A percentile compares a stretch with the other conserved stretches of the same genome.
These are phyloP conservation scores for Aspergillus pseudoterreus DNA, from an alignment of 2,329 filamentous ascomycete genomes.

Conservation along the genomic window DNA sequence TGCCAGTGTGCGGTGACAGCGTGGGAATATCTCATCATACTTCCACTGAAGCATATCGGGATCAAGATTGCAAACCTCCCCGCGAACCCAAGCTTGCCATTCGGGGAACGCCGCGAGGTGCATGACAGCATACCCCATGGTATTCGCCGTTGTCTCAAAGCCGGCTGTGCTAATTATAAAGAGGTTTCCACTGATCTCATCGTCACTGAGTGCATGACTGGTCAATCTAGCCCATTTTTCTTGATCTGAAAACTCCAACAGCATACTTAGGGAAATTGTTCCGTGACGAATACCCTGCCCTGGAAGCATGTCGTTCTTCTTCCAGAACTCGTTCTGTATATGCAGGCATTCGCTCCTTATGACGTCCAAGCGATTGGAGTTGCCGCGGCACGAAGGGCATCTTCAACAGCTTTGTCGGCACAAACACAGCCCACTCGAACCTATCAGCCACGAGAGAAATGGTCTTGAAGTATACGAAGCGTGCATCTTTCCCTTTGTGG, in stretches of 20 bases:
- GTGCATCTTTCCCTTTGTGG: constrained; percentile 7
- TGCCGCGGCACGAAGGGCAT: constrained; percentile 1
- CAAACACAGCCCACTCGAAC: constrained; percentile 21
- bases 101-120: constrained; percentile 46
- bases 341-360: constrained; percentile 2
- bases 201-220: constrained; percentile 27
- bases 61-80: constrained; percentile 44
- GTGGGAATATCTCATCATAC: constrained; percentile 45
- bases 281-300: not conserved
- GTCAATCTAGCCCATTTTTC: constrained; percentile 15
- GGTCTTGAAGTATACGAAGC: constrained; percentile 29
- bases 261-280: constrained; percentile 7
- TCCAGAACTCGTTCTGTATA: constrained; percentile 4
- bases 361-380: not conserved
- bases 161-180: constrained; percentile 48
- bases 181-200: constrained; percentile 44
- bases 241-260: constrained; percentile 5
- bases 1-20: constrained; percentile 42
- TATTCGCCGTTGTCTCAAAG: constrained; percentile 50
- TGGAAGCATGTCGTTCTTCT: constrained; percentile 1
- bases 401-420: constrained; percentile 22
- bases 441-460: constrained; percentile 28
- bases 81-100: constrained; percentile 51
- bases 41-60: constrained; percentile 25
- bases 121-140: constrained; percentile 48